Evolutionary conservation across 1,139 yeast genomes (phyloP).

Genomic region (Blastobotrys persicus): DNA sequence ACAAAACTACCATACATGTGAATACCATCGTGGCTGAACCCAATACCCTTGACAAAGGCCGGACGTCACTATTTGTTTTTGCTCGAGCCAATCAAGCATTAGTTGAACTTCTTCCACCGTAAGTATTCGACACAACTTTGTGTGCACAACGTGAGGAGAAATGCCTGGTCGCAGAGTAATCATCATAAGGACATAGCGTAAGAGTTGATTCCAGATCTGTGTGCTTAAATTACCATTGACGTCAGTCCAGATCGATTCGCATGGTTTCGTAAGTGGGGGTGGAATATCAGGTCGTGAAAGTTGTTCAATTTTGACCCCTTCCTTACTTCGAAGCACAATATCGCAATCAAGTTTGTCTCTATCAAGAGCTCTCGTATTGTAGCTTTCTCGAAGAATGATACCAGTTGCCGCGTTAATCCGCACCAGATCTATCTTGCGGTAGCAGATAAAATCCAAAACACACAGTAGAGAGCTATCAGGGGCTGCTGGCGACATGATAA

Average conservation of each 20-base stretch:
- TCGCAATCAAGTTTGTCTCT: conserved; percentile 64
- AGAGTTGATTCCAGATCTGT: conserved; percentile 56
- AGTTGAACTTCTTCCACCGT: conserved; percentile 50
- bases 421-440: conserved; percentile 41
- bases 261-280: conserved; percentile 58
- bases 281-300: conserved; percentile 22
- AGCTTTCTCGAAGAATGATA: conserved; percentile 43
- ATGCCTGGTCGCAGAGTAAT: conserved; percentile 57
- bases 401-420: conserved; percentile 55
- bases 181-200: conserved; percentile 55
- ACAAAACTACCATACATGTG: conserved; percentile 15
- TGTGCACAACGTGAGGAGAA: conserved; percentile 38
- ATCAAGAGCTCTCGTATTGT: conserved; percentile 62
- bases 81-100: conserved; percentile 58
- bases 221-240: conserved; percentile 58
- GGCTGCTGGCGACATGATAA: conserved; percentile 57
- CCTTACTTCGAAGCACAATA: conserved; percentile 36
- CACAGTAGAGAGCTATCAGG: conserved; percentile 58
- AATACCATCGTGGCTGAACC: conserved; percentile 55
- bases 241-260: conserved; percentile 73
- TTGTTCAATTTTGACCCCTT: conserved; percentile 12
- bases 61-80: conserved; percentile 42
- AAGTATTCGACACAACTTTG: conserved; percentile 43
- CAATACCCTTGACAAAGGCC: conserved; percentile 50
- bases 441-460: conserved; percentile 48